These are phyloP conservation scores for Paspalum vaginatum DNA, from an alignment of 176 grass and related monocot genomes.

Conservation along the genomic window DNA sequence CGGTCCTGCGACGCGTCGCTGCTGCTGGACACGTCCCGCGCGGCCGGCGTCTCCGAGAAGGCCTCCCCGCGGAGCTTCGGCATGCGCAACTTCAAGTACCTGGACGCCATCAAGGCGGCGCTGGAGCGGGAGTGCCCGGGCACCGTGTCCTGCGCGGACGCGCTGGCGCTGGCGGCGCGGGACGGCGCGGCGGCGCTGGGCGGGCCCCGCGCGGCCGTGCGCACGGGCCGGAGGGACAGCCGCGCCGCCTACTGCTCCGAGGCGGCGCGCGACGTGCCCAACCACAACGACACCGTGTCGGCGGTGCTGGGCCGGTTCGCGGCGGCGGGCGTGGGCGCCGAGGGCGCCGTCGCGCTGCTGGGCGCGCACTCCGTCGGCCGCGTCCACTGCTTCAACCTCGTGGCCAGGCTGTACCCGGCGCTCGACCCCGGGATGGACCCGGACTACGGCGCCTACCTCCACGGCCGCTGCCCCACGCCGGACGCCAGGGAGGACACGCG, in stretches of 20 bases:
- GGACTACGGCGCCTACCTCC: constrained; percentile 48
- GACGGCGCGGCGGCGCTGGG: constrained; percentile 33
- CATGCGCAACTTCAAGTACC: constrained; percentile 63
- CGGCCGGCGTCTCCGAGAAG: constrained; percentile 29
- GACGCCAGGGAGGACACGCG: constrained; percentile 39
- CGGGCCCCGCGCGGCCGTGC: constrained; percentile 36
- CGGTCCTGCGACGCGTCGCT: constrained; percentile 53
- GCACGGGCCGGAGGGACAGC: constrained; percentile 45
- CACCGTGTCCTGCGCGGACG: constrained; percentile 25
- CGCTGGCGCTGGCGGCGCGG: constrained; percentile 6
- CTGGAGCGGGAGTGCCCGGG: constrained; percentile 47
- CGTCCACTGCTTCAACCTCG: constrained; percentile 61
- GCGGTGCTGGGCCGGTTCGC: constrained; percentile 40
- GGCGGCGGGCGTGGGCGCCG: constrained; percentile 32
- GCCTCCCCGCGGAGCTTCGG: constrained; percentile 45
- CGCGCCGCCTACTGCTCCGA: neutral
- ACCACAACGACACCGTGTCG: constrained; percentile 40
- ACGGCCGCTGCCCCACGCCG: constrained; percentile 38
- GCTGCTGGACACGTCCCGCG: constrained; percentile 6
- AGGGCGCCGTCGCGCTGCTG: constrained; percentile 49
- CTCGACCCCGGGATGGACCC: constrained; percentile 43
- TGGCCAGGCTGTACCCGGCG: constrained; percentile 39
- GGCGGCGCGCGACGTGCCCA: constrained; percentile 31
- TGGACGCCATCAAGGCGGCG: constrained; percentile 42
- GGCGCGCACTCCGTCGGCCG: constrained; percentile 66